These are phyloP conservation scores for Ophiosphaerella narmari DNA, from an alignment of 2,329 filamentous ascomycete species.

Conservation along the genomic window DNA sequence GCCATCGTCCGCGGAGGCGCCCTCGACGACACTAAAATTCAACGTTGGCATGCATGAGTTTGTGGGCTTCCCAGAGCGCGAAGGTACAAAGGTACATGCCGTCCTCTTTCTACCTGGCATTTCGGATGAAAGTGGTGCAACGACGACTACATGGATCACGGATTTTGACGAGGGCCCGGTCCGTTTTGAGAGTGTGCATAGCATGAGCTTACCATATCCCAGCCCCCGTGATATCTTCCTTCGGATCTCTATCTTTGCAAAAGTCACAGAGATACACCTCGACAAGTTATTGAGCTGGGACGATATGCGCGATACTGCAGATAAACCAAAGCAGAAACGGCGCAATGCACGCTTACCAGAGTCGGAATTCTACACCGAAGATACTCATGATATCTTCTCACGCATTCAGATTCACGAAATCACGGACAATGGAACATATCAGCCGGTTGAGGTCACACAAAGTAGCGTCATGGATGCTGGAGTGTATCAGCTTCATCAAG, in stretches of 20 bases:
- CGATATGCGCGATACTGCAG: conserved; percentile 83
- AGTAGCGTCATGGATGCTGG: conserved; percentile 82
- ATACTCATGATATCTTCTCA: conserved; percentile 90
- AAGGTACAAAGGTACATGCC: conserved; percentile 93
- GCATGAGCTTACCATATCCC: conserved; percentile 88
- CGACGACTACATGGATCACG: conserved; percentile 91
- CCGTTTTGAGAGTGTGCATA: conserved; percentile 96
- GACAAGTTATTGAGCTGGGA: conserved; percentile 99
- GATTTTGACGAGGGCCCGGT: conserved; percentile 93
- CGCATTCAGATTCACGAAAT: conserved; percentile 89
- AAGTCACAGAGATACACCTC: conserved; percentile 89
- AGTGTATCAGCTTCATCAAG: conserved; percentile 93
- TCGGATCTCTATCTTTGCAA: conserved; percentile 88
- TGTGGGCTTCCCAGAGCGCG: conserved; percentile 89
- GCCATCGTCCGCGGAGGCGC: conserved; percentile 89
- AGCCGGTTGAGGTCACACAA: conserved; percentile 91
- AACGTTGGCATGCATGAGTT: conserved; percentile 99
- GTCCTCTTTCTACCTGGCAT: conserved; percentile 95
- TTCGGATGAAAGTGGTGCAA: conserved; percentile 82
- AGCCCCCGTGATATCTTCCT: conserved; percentile 75
- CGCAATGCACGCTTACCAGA: conserved; percentile 77
- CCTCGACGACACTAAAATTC: conserved; percentile 92
- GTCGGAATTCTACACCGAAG: conserved; percentile 89
- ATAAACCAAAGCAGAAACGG: conserved; percentile 61
- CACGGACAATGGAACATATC: conserved; percentile 86